These are phyloP conservation scores for Oryza meyeriana DNA, from an alignment of 176 grass and related monocot genomes.

Conservation along the genomic window DNA sequence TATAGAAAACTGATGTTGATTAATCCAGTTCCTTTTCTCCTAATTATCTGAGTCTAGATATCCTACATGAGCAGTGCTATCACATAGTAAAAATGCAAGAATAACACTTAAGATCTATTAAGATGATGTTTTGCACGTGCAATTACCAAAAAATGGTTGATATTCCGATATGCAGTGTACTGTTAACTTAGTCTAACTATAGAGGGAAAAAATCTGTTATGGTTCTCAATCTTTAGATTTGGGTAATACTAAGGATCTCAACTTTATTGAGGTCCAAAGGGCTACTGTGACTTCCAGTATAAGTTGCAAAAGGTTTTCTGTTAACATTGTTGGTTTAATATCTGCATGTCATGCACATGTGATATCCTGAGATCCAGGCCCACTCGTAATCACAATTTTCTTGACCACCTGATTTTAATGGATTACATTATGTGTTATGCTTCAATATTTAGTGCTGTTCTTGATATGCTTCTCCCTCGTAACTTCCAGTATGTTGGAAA, in stretches of 20 bases:
- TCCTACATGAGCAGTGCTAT: not conserved
- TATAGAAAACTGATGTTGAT: not conserved
- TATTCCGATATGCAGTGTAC: not conserved
- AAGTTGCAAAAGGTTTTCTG: not conserved
- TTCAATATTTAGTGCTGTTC: not conserved
- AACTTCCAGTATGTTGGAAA: not conserved
- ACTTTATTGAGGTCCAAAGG: not conserved
- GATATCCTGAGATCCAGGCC: not conserved
- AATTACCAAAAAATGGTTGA: not conserved
- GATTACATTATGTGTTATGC: conserved; percentile 1
- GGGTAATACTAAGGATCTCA: not conserved
- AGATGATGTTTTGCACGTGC: not conserved
- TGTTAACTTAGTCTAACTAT: too few species aligned
- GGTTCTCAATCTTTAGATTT: not conserved
- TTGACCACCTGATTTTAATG: not conserved
- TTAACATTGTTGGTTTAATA: not conserved
- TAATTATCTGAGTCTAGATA: not conserved
- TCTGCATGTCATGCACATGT: not conserved
- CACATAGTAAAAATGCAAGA: not conserved
- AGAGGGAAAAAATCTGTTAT: not conserved
- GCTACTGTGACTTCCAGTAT: not conserved
- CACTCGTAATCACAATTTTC: not conserved
- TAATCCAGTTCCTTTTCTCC: not conserved
- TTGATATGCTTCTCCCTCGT: not conserved
- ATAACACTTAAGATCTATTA: not conserved